Evolutionary conservation across 1,284 basidiomycete species (phyloP), one percentile per base, ranked within the genome.

Genomic region (Cryptococcus deneoformans): DNA sequence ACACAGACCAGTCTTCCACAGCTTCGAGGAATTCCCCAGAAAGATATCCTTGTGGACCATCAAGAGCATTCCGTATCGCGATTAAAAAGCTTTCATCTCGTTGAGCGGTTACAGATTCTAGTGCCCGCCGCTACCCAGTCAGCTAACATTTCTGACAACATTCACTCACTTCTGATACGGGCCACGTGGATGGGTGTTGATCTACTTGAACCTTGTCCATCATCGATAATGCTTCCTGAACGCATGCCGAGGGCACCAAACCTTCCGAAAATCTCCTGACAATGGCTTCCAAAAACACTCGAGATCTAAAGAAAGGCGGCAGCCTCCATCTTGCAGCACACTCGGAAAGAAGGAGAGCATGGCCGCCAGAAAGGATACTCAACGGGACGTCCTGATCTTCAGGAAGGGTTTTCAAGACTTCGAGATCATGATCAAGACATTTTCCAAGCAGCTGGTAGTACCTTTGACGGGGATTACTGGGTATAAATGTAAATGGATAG

Each of bases 311-410:
- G 3, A 88, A 80, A 53, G 88, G 84, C 7, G 87, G 84, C 56
- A 99, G 86, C 54, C 95, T 82, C 96, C 58, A 98, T 45, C 91
- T 83, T 56, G 87, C 70, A 1, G 92, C 92, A 67, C 92, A 94
- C 69, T 94, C 89, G 54, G 87, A 86, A 59, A 98, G 84, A 39
- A 99, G 80, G 56, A 90, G 87, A 46, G 90, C 82, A 72, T 98
- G 92, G 14, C 83, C 72, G 0, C 84, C 71, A 0, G 91, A 92
- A n/a, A 99, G 79, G 56, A 99, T 98, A 9, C 90, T 90, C 37
- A 99, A 80, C 1, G 92, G 92, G 3, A 99, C 95, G 78, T 99
- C 93, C 65, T 98, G 92, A 67, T 93, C 90, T 65, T 97, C 95
- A 38, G 92, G 88, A 39, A 97, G 86, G 47, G 88, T 87, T 58